Base-by-base conservation (phyloP, 768 basidiomycete species). In the Pisolithus albus region DNA sequence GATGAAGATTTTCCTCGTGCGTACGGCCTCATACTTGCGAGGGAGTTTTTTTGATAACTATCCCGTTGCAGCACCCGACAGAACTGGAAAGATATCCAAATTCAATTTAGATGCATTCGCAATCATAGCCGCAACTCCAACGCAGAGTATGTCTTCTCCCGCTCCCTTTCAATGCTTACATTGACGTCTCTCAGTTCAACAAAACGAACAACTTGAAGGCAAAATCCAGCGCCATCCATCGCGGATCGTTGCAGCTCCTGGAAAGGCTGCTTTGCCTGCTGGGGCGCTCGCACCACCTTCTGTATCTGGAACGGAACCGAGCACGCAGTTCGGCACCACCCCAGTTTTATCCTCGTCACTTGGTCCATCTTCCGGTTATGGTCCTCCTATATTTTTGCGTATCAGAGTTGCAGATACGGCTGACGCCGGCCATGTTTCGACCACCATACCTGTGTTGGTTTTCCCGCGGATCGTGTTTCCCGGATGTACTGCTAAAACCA, bases 1-100 rank as follows among this genome's bases (percentile, higher is more conserved):
- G 96, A 99, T 64, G 96, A 97, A 65, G 96, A 99, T 71, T 98
- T 94, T 63, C 96, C 95, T 21, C 88, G 94, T 95, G 65, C 59
- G 89, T 75, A 15, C 32, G 34, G 1, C 24, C 18, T 15, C 10
- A 13, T 21, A n/a, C 6, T 13, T 24, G 6, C 32, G 21, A 15
- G n/a, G 30, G 23, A 30, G 7, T 21, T n/a, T 51, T 59, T 21
- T 37, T 30, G 6, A 50, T 0, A 50, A 10, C n/a, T 8, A 36
- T 36, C 37, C n/a, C 16, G 37, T 19, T 56, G n/a, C 57, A 95
- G 95, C 95, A 0, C 88, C 94, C 8, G 96, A 97, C 65, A 77
- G 96, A 19, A 83, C 83, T 36, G 82, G 88, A 1, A 86, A 86
- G 60, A 82, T 95, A 19, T 76, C 81, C 18, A 95, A 91, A 62